Percentiles rank a stretch among this genome's conserved stretches.
phyloP scores from a whole-genome alignment of 768 basidiomycete species.

The Hygrophorus pudorinus region DNA sequence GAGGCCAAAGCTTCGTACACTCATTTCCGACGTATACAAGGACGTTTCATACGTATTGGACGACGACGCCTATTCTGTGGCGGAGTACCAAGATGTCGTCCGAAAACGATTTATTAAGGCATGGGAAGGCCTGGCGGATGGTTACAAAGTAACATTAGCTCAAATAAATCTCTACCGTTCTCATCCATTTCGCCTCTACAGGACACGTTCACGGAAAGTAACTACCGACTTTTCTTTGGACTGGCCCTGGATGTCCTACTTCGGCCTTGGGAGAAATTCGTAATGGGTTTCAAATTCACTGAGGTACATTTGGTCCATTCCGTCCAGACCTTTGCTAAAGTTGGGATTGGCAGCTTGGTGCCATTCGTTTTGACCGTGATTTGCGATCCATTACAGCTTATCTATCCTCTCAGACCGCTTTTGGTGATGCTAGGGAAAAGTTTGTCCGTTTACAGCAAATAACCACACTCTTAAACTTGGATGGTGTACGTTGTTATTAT shows the following conservation, averaged over 20 bases:
- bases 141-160: slow-evolving; percentile 58
- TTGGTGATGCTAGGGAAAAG: slow-evolving; percentile 88
- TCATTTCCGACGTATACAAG: slow-evolving; percentile 83
- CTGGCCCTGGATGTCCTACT: slow-evolving; percentile 81
- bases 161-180: neutral
- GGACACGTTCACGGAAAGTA: slow-evolving; percentile 82
- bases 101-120: slow-evolving; percentile 83
- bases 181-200: slow-evolving; percentile 20
- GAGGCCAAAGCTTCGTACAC: slow-evolving; percentile 74
- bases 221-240: slow-evolving; percentile 80
- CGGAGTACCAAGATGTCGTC: slow-evolving; percentile 80
- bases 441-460: slow-evolving; percentile 90
- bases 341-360: slow-evolving; percentile 60
- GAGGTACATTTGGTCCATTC: slow-evolving; percentile 44
- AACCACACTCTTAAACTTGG: slow-evolving; percentile 83
- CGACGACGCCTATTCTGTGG: slow-evolving; percentile 74
- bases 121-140: slow-evolving; percentile 82
- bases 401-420: slow-evolving; percentile 79
- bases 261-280: slow-evolving; percentile 91
- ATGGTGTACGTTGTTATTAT: slow-evolving; percentile 40
- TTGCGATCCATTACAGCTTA: slow-evolving; percentile 75
- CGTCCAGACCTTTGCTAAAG: neutral
- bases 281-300: slow-evolving; percentile 72
- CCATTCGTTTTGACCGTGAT: slow-evolving; percentile 91
- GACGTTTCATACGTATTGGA: slow-evolving; percentile 84